Evolutionary conservation across 2,329 filamentous ascomycete species (phyloP), one percentile per base, ranked within the genome.

Genomic region (Pezicula carpinea): DNA sequence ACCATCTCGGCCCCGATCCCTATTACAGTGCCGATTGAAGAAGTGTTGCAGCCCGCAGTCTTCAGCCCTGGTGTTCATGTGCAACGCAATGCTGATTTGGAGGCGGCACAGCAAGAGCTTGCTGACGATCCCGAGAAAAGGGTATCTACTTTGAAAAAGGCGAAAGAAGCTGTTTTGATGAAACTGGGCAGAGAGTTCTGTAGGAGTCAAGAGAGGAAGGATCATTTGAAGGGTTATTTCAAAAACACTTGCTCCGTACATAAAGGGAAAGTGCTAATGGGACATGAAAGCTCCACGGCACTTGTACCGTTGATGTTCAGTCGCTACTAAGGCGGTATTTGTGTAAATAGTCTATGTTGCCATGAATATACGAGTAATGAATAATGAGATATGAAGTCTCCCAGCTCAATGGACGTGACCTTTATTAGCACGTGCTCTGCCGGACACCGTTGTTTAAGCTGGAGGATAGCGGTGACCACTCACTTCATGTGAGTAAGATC

Each of bases 221-320:
- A 53, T 5, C 18, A 47, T n/a, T 44, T 52, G 18, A 49, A 44
- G 41, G 56, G 53, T 5, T 55, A 58, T 38, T 56, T 58, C 33
- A 61, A 57, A 50, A 57, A 57, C 21, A 53, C 54, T 5, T 61
- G 52, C 40, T 58, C 55, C 3, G 46, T 47, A 8, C 50, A 51
- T 53, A 56, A 53, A 40, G 52, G 47, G 19, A 52, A 49, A 41
- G 48, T 48, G 4, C 43, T 59, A 39, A 48, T 59, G 36, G 50
- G 52, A 18, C 46, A 79, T 59, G 77, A 80, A 50, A 77, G 74
- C 54, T 69, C 68, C 58, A 75, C 71, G 42, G 69, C 71, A 15
- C 57, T 80, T 56, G 80, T 84, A 51, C 80, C 80, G 51, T 66
- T 84, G 59, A 76, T 83, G 63, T 80, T 83, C 48, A 79, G 73